Conservation (phyloP, 1,139 yeast genomes). For the Chernovozyma sophiae-reginae region DNA sequence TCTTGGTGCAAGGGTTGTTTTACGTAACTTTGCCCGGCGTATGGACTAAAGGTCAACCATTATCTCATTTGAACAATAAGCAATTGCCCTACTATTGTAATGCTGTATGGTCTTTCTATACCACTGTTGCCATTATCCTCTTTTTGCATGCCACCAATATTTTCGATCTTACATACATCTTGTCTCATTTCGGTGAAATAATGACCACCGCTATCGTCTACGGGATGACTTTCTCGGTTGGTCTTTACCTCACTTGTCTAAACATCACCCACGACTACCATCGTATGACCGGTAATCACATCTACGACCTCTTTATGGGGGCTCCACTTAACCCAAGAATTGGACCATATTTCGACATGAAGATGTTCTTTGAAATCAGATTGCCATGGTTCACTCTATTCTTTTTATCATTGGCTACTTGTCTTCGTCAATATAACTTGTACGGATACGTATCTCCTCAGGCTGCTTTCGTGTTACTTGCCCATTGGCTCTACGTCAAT, state of each 20-base stretch:
- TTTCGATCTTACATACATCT: conserved; percentile 66
- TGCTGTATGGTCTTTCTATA: conserved; percentile 81
- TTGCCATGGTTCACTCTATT: conserved; percentile 93
- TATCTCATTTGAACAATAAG: conserved; percentile 69
- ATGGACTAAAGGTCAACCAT: conserved; percentile 92
- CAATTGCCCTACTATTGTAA: conserved; percentile 92
- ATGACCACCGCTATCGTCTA: conserved; percentile 86
- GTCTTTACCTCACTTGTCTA: conserved; percentile 61
- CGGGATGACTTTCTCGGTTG: conserved; percentile 65
- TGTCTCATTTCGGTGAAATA: conserved; percentile 83
- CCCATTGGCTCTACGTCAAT: conserved; percentile 93
- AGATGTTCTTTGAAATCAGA: conserved; percentile 96
- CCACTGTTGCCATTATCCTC: conserved; percentile 55
- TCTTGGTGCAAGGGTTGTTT: conserved; percentile 66
- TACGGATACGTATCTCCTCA: conserved; percentile 82
- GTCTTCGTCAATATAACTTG: conserved; percentile 71
- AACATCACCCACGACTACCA: conserved; percentile 69
- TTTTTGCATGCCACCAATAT: conserved; percentile 68
- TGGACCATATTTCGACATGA: conserved; percentile 80
- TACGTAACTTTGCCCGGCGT: conserved; percentile 91
- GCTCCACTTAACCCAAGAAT: conserved; percentile 95
- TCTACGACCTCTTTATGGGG: conserved; percentile 95
- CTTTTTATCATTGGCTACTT: conserved; percentile 71
- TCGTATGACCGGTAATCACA: conserved; percentile 84
- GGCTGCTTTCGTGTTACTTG: conserved; percentile 67